phyloP scores from a whole-genome alignment of 352 stramenopile genomes.

The Phytophthora macrochlamydospora region DNA sequence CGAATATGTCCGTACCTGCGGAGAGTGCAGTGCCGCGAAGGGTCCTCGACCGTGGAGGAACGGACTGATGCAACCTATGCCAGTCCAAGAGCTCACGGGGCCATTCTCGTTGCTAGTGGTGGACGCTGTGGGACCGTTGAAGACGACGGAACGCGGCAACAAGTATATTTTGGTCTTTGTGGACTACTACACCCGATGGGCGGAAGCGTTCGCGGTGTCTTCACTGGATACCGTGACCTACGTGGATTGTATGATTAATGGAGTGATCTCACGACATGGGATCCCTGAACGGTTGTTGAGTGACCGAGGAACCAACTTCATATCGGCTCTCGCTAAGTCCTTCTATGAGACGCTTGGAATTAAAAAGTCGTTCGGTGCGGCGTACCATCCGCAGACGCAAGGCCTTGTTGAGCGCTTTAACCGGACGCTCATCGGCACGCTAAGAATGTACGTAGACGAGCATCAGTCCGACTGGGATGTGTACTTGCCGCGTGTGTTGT shows the following conservation, averaged over 20 bases:
- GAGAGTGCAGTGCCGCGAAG: background rate
- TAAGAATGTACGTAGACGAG: slow-evolving; percentile 9
- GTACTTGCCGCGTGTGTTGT: slow-evolving; percentile 6
- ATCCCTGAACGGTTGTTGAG: slow-evolving; percentile 5
- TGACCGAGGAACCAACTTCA: slow-evolving; percentile 10
- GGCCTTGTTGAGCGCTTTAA: slow-evolving; percentile 10
- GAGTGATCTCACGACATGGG: background rate
- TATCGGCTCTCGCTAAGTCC: background rate
- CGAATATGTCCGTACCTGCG: background rate
- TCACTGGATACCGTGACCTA: background rate
- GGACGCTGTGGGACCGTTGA: slow-evolving; percentile 1
- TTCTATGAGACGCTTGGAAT: slow-evolving; percentile 13
- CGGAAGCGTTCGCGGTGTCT: background rate
- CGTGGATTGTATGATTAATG: background rate
- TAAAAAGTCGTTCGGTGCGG: slow-evolving; percentile 1
- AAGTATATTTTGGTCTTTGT: slow-evolving; percentile 3
- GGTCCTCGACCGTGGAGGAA: slow-evolving; percentile 5
- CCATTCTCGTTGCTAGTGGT: slow-evolving; percentile 15
- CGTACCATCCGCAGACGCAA: slow-evolving; percentile 8
- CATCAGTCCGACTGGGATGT: slow-evolving; percentile 3
- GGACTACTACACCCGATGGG: slow-evolving; percentile 3
- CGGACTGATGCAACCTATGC: slow-evolving; percentile 13
- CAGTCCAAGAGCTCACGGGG: slow-evolving; percentile 4
- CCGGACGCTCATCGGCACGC: slow-evolving; percentile 4
- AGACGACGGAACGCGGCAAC: slow-evolving; percentile 3